phyloP scores from a whole-genome alignment of 2,329 filamentous ascomycete species.

The Mycogone perniciosa region DNA sequence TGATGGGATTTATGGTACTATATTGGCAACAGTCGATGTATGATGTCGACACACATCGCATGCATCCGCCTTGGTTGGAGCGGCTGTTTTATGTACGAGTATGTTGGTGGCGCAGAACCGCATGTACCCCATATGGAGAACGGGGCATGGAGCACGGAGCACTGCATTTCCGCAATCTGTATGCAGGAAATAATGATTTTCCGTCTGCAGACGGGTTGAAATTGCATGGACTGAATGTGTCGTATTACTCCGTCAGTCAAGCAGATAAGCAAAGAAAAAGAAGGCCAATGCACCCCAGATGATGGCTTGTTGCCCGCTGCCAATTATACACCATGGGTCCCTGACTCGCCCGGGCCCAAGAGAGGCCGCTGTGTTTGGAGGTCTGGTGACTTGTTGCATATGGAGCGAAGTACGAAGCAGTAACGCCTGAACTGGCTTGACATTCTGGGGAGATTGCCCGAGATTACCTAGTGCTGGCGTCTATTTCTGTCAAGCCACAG shows the following conservation, averaged over 20 bases:
- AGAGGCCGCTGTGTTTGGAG: background rate
- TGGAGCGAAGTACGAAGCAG: no score
- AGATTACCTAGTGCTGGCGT: slow-evolving; percentile 10
- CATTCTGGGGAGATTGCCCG: slow-evolving; percentile 13
- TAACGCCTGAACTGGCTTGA: background rate
- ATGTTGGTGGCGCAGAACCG: no score
- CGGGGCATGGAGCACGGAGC: background rate
- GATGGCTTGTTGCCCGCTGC: slow-evolving; percentile 11
- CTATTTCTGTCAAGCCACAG: slow-evolving; percentile 8
- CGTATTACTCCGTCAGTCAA: background rate
- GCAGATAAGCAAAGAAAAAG: background rate
- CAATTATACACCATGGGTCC: slow-evolving; percentile 14
- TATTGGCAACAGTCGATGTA: no score
- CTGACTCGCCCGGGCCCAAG: slow-evolving; percentile 8
- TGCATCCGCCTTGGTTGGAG: no score
- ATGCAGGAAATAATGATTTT: no score
- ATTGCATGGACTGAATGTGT: background rate
- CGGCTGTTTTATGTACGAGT: no score
- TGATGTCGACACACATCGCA: no score
- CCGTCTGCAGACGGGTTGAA: background rate
- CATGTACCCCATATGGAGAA: no score
- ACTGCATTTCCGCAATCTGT: no score
- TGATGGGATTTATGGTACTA: no score
- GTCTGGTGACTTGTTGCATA: background rate
- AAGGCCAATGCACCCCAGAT: slow-evolving; percentile 15